Conservation (phyloP, 2,329 filamentous ascomycete genomes). For the Xylariaceae sp. region DNA sequence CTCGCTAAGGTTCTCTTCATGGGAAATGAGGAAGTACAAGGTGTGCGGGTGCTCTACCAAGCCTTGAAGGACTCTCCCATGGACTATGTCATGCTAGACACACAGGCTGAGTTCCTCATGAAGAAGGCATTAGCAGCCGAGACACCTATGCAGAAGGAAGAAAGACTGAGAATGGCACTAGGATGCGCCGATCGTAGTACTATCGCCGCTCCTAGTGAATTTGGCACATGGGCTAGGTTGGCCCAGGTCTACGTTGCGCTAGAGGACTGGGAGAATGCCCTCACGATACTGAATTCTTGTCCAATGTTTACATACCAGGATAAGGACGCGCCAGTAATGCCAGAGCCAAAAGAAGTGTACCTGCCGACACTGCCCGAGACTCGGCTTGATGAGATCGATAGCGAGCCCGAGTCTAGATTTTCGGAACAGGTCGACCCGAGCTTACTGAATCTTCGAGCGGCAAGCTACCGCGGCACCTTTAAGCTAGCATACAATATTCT, state of each 20-base stretch:
- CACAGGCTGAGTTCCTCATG: conserved; percentile 89
- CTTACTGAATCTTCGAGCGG: conserved; percentile 82
- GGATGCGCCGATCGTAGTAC: conserved; percentile 95
- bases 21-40: conserved; percentile 97
- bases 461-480: conserved; percentile 93
- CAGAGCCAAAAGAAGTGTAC: conserved; percentile 85
- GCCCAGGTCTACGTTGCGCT: conserved; percentile 92
- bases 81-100: conserved; percentile 96
- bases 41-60: conserved; percentile 84
- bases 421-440: conserved; percentile 87
- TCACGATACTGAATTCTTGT: conserved; percentile 95
- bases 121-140: conserved; percentile 72
- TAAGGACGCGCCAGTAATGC: conserved; percentile 94
- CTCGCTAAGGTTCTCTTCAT: conserved; percentile 90
- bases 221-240: conserved; percentile 92
- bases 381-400: conserved; percentile 93
- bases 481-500: conserved; percentile 92
- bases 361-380: conserved; percentile 89
- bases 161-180: conserved; percentile 82
- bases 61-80: conserved; percentile 90
- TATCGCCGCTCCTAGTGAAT: conserved; percentile 93
- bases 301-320: conserved; percentile 99
- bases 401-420: conserved; percentile 80
- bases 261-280: conserved; percentile 95
- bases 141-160: conserved; percentile 61